Evolutionary conservation across 176 grass and related monocot genomes (phyloP).

Genomic region (Avena eriantha): DNA sequence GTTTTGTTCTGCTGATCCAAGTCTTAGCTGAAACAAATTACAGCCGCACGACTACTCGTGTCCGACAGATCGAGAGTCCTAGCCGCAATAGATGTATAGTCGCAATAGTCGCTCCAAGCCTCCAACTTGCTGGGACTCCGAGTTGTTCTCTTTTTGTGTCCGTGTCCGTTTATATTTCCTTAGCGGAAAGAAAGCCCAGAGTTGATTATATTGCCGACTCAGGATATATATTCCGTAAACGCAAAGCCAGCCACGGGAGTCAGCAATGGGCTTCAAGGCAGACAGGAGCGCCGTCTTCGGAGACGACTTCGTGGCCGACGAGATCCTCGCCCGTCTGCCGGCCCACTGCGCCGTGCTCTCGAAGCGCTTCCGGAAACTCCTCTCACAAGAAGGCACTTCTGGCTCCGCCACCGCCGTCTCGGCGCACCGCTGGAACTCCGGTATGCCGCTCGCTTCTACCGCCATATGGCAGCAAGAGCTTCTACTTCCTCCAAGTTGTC

Average conservation of each 20-base stretch:
- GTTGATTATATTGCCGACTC: background rate
- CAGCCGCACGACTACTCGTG: too few species aligned
- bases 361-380: background rate
- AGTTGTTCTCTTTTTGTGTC: too few species aligned
- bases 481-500: background rate
- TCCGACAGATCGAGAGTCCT: too few species aligned
- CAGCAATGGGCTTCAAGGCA: background rate
- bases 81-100: too few species aligned
- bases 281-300: background rate
- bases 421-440: background rate
- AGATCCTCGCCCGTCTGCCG: slow-evolving; percentile 4
- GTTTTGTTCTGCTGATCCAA: too few species aligned
- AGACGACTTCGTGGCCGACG: background rate
- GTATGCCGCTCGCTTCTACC: background rate
- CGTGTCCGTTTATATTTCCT: too few species aligned
- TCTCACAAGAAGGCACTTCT: background rate
- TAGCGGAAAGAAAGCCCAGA: too few species aligned
- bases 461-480: background rate
- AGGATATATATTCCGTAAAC: background rate
- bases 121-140: too few species aligned
- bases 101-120: too few species aligned
- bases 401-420: background rate
- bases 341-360: background rate
- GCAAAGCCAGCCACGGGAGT: background rate
- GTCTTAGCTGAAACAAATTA: too few species aligned